Percentiles rank a stretch among this genome's conserved stretches.
These are phyloP conservation scores for Zygotorulaspora chibaensis DNA, from an alignment of 805 yeast species.

Conservation along the genomic window DNA sequence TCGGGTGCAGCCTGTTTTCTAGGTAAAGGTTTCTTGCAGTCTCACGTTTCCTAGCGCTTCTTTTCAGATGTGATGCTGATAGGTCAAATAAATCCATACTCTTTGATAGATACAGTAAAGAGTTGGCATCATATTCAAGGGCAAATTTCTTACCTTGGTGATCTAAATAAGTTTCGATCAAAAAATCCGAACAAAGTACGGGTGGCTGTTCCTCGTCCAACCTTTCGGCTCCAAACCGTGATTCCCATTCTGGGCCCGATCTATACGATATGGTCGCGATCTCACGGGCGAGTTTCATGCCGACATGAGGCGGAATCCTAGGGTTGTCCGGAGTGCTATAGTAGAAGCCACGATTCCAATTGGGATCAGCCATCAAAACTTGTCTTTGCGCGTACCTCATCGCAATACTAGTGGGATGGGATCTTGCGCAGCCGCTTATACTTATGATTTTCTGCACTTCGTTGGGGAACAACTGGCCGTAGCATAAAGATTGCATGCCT, in stretches of 20 bases:
- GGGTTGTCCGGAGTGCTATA: slow-evolving; percentile 45
- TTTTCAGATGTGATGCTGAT: slow-evolving; percentile 45
- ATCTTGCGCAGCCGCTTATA: slow-evolving; percentile 90
- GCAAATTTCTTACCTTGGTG: slow-evolving; percentile 95
- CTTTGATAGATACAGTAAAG: slow-evolving; percentile 79
- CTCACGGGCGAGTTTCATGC: slow-evolving; percentile 91
- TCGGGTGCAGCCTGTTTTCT: slow-evolving; percentile 15
- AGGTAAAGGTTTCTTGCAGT: slow-evolving; percentile 35
- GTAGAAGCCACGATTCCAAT: slow-evolving; percentile 89
- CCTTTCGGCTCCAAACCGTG: slow-evolving; percentile 81
- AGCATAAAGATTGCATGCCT: slow-evolving; percentile 96
- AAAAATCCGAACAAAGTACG: slow-evolving; percentile 87
- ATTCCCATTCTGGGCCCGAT: slow-evolving; percentile 97
- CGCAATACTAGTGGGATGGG: slow-evolving; percentile 92
- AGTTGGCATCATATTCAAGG: slow-evolving; percentile 84
- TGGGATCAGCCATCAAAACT: slow-evolving; percentile 89
- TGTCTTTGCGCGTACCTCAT: slow-evolving; percentile 91
- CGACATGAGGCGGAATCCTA: slow-evolving; percentile 81
- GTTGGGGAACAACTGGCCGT: slow-evolving; percentile 77
- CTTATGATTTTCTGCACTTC: slow-evolving; percentile 67
- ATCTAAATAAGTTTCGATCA: slow-evolving; percentile 88
- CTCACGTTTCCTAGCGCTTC: slow-evolving; percentile 41
- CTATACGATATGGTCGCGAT: slow-evolving; percentile 92
- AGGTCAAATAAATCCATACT: slow-evolving; percentile 94
- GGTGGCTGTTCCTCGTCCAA: slow-evolving; percentile 76